Base-by-base conservation (phyloP, 1,139 yeast genomes). In the Suhomyces yuchorum region DNA sequence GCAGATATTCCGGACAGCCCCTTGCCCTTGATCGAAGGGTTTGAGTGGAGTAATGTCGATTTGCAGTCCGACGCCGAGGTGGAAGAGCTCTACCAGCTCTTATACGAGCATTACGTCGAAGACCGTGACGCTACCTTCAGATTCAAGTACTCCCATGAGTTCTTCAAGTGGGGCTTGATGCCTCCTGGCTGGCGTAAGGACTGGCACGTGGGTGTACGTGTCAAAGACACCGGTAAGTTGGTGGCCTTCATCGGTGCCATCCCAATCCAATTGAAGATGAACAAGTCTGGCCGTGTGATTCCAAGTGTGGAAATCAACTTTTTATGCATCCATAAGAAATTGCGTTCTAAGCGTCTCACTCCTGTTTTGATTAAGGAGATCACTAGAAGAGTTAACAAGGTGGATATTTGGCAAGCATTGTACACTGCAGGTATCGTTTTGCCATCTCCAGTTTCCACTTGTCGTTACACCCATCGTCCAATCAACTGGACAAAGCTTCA, bases 151-250 rank as follows among this genome's bases (percentile, higher is more conserved):
- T 80, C 93, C 1, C 83, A 84, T 37, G 85, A 83, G 42, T 93
- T 93, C 60, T 81, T 95, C 63, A 80, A 84, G 59, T 93, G 99
- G 99, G 96, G 97, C 0, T 73, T 93, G 58, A 86, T 87, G 58
- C 90, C 97, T 8, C 99, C 99, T 0, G 98, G 98, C 12, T 93
- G 95, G 89, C 75, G 77, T 45, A 74, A 77, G 50, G 95, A 91
- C 12, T 92, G 97, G 96, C 88, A 87, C 61, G 87, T 91, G 38
- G 99, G 98, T 54, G 97, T 93, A 14, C 78, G 98, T 37, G 98
- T 89, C 30, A 84, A 82, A 57, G 77, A 76, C 2, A 81, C 88
- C 17, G 82, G 85, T 2, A 87, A 87, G 63, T 76, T 93, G 53
- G 92, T 93, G 43, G 98, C 96, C 0, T 93, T 93, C 62, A 93